phyloP scores from a whole-genome alignment of 2,329 filamentous ascomycete genomes.

The Clonostachys rhizophaga region DNA sequence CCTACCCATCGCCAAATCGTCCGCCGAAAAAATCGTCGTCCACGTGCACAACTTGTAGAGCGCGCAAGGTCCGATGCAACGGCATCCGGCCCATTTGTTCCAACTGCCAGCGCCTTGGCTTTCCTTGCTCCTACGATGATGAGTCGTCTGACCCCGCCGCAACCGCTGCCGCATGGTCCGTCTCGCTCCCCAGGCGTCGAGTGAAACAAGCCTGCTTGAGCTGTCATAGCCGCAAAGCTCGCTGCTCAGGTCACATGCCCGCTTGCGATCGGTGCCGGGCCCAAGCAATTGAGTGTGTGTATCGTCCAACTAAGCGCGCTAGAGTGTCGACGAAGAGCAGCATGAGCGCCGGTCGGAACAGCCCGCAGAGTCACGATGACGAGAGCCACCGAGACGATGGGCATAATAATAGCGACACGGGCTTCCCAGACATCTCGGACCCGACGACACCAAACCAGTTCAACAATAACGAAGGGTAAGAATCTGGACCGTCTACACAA shows the following conservation, averaged over 20 bases:
- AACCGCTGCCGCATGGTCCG: slow-evolving; percentile 31
- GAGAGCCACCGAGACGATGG: slow-evolving; percentile 21
- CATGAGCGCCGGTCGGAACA: slow-evolving; percentile 14
- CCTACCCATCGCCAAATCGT: slow-evolving; percentile 17
- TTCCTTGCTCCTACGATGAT: slow-evolving; percentile 53
- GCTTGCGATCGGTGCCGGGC: slow-evolving; percentile 44
- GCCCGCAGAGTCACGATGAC: slow-evolving; percentile 24
- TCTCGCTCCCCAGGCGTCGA: slow-evolving; percentile 44
- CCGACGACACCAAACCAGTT: slow-evolving; percentile 22
- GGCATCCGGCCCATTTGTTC: slow-evolving; percentile 47
- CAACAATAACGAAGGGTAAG: slow-evolving; percentile 23
- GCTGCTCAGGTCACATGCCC: slow-evolving; percentile 53
- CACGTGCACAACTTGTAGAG: slow-evolving; percentile 50
- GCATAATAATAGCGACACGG: slow-evolving; percentile 25
- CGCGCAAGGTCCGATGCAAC: slow-evolving; percentile 55
- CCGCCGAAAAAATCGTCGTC: slow-evolving; percentile 35
- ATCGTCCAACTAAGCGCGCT: slow-evolving; percentile 41
- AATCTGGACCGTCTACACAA: background rate
- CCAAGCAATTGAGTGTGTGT: slow-evolving; percentile 51
- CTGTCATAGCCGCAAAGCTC: slow-evolving; percentile 53
- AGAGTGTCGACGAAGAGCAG: slow-evolving; percentile 14
- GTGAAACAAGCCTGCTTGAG: slow-evolving; percentile 53
- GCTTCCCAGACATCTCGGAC: slow-evolving; percentile 23
- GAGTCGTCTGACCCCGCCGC: slow-evolving; percentile 10
- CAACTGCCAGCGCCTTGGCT: slow-evolving; percentile 54